Evolutionary conservation across 129 eudicot genomes (phyloP).

Genomic region (Artemisia annua): DNA sequence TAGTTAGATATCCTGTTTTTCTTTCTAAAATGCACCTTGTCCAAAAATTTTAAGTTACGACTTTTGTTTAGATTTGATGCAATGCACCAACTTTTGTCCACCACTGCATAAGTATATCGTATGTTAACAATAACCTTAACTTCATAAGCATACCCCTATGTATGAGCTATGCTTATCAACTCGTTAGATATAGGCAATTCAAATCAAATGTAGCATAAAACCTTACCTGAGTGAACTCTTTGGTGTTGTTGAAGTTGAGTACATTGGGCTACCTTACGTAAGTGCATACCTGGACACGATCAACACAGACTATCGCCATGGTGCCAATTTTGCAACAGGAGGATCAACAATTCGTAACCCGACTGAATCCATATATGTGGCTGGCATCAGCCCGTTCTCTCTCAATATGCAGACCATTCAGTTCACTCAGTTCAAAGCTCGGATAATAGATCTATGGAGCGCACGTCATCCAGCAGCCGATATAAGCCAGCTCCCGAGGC

Average conservation of each 20-base stretch:
- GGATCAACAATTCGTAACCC: constrained; percentile 68
- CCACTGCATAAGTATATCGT: no score
- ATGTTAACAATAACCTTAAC: no score
- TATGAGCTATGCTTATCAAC: no score
- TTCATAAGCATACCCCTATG: no score
- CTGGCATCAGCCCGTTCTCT: constrained; percentile 67
- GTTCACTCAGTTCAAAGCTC: constrained; percentile 53
- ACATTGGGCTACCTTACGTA: constrained; percentile 59
- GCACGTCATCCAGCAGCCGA: constrained; percentile 41
- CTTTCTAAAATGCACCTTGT: no score
- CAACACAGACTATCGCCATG: constrained; percentile 62
- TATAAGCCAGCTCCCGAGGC: constrained; percentile 54
- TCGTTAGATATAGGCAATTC: no score
- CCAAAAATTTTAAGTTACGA: no score
- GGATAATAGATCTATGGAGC: constrained; percentile 51
- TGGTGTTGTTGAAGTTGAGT: constrained; percentile 47
- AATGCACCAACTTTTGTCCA: no score
- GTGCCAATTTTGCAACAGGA: constrained; percentile 89
- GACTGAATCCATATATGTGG: constrained; percentile 52
- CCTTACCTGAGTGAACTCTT: not conserved
- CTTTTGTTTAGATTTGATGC: no score
- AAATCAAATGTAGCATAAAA: not conserved
- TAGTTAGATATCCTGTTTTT: no score
- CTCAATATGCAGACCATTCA: constrained; percentile 72
- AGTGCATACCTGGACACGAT: constrained; percentile 74